These are phyloP conservation scores for Cunninghamia lanceolata DNA, from an alignment of 75 land plant genomes.

Conservation along the genomic window DNA sequence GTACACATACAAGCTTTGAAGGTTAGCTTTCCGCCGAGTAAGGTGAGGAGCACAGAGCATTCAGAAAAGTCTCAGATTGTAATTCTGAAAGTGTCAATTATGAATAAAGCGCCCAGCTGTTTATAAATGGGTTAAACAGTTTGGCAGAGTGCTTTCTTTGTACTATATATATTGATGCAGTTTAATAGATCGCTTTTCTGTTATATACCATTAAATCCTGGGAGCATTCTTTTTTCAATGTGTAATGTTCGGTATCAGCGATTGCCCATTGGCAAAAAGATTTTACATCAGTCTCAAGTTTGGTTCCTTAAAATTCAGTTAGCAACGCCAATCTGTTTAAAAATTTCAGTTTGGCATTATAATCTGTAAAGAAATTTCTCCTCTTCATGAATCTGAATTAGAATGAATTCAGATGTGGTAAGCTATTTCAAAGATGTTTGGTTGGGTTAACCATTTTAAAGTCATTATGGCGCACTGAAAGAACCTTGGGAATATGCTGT, in stretches of 20 bases:
- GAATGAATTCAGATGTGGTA: too few species aligned
- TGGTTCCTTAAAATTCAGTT: too few species aligned
- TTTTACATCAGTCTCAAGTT: too few species aligned
- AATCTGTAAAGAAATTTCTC: too few species aligned
- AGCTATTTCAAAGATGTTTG: too few species aligned
- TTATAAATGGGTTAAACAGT: not conserved
- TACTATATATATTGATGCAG: not conserved
- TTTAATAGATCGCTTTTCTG: not conserved
- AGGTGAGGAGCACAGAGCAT: not conserved
- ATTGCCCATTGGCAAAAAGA: not conserved
- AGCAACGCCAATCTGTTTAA: too few species aligned
- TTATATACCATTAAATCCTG: not conserved
- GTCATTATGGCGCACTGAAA: too few species aligned
- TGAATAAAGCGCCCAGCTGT: constrained; percentile 6
- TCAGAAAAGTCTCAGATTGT: not conserved
- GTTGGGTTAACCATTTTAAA: too few species aligned
- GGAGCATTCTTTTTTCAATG: not conserved
- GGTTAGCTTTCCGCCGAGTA: not conserved
- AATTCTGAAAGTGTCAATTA: not conserved
- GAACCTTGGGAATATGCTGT: too few species aligned
- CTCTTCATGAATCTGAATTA: too few species aligned
- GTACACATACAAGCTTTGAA: not conserved
- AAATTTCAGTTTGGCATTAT: too few species aligned
- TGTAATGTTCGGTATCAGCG: not conserved
- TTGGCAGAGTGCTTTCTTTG: not conserved